Percentiles rank a stretch among this genome's conserved stretches.
Conservation (phyloP, 768 basidiomycete genomes). For the Lepiota venenata region DNA sequence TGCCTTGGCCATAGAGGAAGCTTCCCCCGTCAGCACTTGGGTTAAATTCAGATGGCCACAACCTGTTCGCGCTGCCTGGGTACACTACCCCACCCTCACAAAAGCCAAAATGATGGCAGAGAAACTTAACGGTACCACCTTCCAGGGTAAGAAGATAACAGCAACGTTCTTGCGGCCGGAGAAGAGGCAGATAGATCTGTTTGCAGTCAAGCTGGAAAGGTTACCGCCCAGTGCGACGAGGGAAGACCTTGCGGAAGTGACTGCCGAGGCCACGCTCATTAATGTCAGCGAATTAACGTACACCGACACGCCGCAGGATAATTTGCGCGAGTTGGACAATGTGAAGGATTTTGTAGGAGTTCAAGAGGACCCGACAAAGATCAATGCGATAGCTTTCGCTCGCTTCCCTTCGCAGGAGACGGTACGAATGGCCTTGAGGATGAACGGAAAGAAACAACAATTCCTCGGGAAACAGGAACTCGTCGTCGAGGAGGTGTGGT, state of each 20-base stretch:
- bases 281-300: slow-evolving; percentile 35
- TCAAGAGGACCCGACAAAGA: slow-evolving; percentile 24
- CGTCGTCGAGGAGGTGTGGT: slow-evolving; percentile 35
- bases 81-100: slow-evolving; percentile 38
- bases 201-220: slow-evolving; percentile 40
- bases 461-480: slow-evolving; percentile 36
- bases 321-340: slow-evolving; percentile 31
- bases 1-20: slow-evolving; percentile 1
- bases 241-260: slow-evolving; percentile 30
- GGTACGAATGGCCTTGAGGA: slow-evolving; percentile 14
- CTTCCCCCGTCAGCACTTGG: slow-evolving; percentile 4
- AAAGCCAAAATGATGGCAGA: slow-evolving; percentile 39
- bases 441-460: slow-evolving; percentile 26
- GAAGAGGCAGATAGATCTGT: slow-evolving; percentile 31
- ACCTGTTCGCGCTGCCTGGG: slow-evolving; percentile 41
- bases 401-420: slow-evolving; percentile 29
- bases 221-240: slow-evolving; percentile 33
- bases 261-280: slow-evolving; percentile 22
- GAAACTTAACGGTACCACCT: slow-evolving; percentile 33
- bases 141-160: slow-evolving; percentile 38
- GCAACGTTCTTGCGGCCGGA: slow-evolving; percentile 34
- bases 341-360: slow-evolving; percentile 37
- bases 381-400: slow-evolving; percentile 35
- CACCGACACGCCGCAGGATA: slow-evolving; percentile 23
- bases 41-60: slow-evolving; percentile 45